Evolutionary conservation across 2,329 filamentous ascomycete species (phyloP), one percentile per base, ranked within the genome.

Genomic region (Aureobasidium musti): DNA sequence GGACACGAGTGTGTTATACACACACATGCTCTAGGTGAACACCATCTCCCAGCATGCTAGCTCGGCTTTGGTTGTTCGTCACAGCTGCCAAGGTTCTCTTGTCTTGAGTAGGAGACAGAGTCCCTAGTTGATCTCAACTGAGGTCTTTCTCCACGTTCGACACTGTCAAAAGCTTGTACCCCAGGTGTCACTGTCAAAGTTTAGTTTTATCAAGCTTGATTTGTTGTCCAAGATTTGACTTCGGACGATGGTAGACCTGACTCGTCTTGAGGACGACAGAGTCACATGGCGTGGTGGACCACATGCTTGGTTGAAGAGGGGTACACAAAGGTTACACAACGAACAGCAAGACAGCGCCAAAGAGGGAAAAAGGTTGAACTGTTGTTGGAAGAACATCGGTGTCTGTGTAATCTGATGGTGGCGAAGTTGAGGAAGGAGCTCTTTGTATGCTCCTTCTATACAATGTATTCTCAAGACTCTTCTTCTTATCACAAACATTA

Each of bases 281-380:
- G 56, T 59, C 56, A 47, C 39, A 59, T 59, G 56, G 56, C 56
- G 33, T 47, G 17, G 56, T 59, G 41, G 37, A 28, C 39, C 33
- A 45, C 19, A 45, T 14, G 26, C 26, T 33, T 11, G 21, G 7
- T 8, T 19, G 41, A 33, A 8, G 39, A 45, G 39, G 56, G 39
- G 39, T 19, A 41, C 14, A 30, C n/a, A 50, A 52, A 33, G 39
- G 39, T 59, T 21, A 21, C 56, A 59, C 56, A 30, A 19, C 21
- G 10, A 17, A 33, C 13, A 23, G 23, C 41, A 49, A 14, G 11
- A 21, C 28, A 37, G 11, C 30, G 57, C 43, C 17, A 35, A 61
- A 26, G 45, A 61, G 57, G 57, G 28, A 61, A 61, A 49, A 37
- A 49, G 57, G 57, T 49, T 50, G 57, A 45, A 23, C 26, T 59